These are phyloP conservation scores for Calonectria hongkongensis DNA, from an alignment of 2,329 filamentous ascomycete species.

Conservation along the genomic window DNA sequence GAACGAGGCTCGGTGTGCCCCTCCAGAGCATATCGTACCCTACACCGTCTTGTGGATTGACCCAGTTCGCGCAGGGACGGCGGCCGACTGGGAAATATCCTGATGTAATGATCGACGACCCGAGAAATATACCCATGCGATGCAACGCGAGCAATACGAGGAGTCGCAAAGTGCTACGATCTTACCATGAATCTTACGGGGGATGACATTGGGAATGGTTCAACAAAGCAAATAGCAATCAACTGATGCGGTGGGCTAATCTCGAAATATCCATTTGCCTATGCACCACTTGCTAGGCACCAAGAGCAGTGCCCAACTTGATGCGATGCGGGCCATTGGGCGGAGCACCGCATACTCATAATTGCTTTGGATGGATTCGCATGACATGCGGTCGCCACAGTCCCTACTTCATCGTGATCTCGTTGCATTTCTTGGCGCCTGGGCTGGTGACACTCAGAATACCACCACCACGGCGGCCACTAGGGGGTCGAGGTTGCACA, in stretches of 20 bases:
- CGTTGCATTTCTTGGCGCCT: slow-evolving; percentile 39
- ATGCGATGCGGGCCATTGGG: slow-evolving; percentile 28
- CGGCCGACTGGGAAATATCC: slow-evolving; percentile 7
- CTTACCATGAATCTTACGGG: not conserved
- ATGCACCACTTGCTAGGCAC: slow-evolving; percentile 23
- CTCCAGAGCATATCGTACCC: slow-evolving; percentile 30
- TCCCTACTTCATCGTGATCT: slow-evolving; percentile 37
- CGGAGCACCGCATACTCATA: slow-evolving; percentile 28
- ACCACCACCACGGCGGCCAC: slow-evolving; percentile 17
- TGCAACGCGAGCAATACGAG: slow-evolving; percentile 37
- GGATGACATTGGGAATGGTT: slow-evolving; percentile 21
- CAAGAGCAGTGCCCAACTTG: slow-evolving; percentile 20
- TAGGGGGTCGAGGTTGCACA: slow-evolving; percentile 48
- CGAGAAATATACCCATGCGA: slow-evolving; percentile 30
- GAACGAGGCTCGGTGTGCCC: slow-evolving; percentile 36
- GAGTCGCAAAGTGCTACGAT: slow-evolving; percentile 7
- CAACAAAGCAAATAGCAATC: slow-evolving; percentile 28
- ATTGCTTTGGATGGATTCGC: slow-evolving; percentile 36
- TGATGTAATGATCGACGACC: slow-evolving; percentile 29
- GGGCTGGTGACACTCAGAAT: slow-evolving; percentile 35
- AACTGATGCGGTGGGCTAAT: slow-evolving; percentile 21
- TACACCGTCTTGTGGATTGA: slow-evolving; percentile 31
- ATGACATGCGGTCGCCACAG: slow-evolving; percentile 29
- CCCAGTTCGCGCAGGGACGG: slow-evolving; percentile 20
- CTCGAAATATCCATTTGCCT: slow-evolving; percentile 18